Evolutionary conservation across 768 basidiomycete genomes (phyloP).

Genomic region (Epithele typhae): DNA sequence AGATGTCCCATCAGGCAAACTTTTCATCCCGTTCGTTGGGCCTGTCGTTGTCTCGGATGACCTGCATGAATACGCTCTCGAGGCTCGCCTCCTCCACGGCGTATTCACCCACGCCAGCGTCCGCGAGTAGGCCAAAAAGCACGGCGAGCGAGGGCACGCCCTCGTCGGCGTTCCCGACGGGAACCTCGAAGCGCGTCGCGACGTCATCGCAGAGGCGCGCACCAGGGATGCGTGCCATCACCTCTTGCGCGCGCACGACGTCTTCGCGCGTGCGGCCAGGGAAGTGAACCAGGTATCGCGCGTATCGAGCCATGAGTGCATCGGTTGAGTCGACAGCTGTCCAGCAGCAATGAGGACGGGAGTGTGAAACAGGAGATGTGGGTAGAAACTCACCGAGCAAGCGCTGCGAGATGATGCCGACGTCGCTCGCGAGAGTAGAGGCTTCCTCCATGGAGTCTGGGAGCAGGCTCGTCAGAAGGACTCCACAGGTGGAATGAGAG

Average conservation of each 20-base stretch:
- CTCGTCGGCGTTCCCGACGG: constrained; percentile 34
- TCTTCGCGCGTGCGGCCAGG: constrained; percentile 63
- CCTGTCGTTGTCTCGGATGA: constrained; percentile 59
- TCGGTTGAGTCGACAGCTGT: constrained; percentile 64
- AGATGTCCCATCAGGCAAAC: too few relatives aligned
- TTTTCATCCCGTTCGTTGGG: too few relatives aligned
- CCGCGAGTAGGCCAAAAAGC: background rate
- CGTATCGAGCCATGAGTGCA: constrained; percentile 60
- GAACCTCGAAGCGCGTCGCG: constrained; percentile 72
- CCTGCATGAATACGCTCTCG: constrained; percentile 71
- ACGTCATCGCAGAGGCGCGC: constrained; percentile 68
- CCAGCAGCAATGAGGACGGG: too few relatives aligned
- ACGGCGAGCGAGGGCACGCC: background rate
- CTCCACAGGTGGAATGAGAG: background rate
- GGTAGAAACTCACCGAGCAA: constrained; percentile 56
- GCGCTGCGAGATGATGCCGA: constrained; percentile 69
- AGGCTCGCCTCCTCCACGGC: constrained; percentile 67
- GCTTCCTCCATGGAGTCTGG: constrained; percentile 84
- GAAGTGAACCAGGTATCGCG: constrained; percentile 78
- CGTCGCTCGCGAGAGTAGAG: constrained; percentile 69
- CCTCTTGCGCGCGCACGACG: constrained; percentile 45
- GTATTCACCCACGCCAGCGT: background rate
- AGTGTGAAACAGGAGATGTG: too few relatives aligned
- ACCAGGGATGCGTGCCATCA: constrained; percentile 62
- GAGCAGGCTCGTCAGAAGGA: too few relatives aligned